These are phyloP conservation scores for Dryadomyces quercivorus DNA, from an alignment of 2,329 filamentous ascomycete species.

Conservation along the genomic window DNA sequence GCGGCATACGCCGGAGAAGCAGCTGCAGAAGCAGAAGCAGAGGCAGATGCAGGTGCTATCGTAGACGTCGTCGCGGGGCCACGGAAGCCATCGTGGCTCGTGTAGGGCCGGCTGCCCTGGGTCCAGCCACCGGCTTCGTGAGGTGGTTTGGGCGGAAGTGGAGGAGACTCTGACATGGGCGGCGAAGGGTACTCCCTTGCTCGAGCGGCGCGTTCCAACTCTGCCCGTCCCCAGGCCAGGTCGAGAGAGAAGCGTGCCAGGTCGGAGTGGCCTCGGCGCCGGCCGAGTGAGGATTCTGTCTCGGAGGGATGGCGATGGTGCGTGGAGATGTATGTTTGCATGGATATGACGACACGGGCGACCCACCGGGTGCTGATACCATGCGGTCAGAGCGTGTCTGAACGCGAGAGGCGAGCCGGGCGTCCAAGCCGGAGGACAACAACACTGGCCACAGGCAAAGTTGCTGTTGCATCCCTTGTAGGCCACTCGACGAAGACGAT, in stretches of 20 bases:
- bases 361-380: not conserved
- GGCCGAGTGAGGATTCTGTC: constrained; percentile 37
- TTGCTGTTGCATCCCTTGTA: constrained; percentile 2
- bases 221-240: constrained; percentile 42
- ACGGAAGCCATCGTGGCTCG: constrained; percentile 38
- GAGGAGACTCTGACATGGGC: constrained; percentile 62
- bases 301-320: constrained; percentile 26
- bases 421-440: not conserved
- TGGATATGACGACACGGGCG: constrained; percentile 26
- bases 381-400: not conserved
- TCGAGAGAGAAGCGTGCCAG: constrained; percentile 42
- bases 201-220: constrained; percentile 40
- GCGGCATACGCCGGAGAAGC: no score
- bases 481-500: no score
- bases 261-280: constrained; percentile 45
- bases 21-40: constrained; percentile 1
- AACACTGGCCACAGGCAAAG: not conserved
- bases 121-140: constrained; percentile 44
- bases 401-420: not conserved
- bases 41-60: not conserved
- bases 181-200: constrained; percentile 56
- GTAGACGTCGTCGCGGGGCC: constrained; percentile 16
- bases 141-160: constrained; percentile 44
- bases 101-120: constrained; percentile 33
- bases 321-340: constrained; percentile 34